Conservation (phyloP, 2,329 filamentous ascomycete species). For the Corynespora cassiicola region DNA sequence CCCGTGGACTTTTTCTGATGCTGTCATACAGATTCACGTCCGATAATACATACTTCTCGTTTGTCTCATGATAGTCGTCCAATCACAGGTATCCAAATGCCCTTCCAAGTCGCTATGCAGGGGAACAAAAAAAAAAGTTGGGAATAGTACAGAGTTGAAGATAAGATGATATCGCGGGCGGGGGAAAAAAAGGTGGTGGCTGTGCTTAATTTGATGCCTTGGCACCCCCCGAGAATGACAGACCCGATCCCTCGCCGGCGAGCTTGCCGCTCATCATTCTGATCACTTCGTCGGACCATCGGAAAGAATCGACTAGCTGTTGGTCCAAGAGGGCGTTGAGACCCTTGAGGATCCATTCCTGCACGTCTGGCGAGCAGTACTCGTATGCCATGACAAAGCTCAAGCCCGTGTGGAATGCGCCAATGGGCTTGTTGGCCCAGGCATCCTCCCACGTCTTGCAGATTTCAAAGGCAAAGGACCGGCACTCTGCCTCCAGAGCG, state of each 20-base stretch:
- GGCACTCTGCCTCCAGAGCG: conserved; percentile 33
- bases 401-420: conserved; percentile 37
- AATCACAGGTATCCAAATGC: no score
- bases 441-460: conserved; percentile 45
- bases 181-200: no score
- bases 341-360: conserved; percentile 32
- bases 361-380: conserved; percentile 29
- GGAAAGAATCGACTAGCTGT: conserved; percentile 31
- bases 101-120: no score
- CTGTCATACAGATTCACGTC: no score
- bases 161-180: no score
- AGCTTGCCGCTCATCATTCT: conserved; percentile 32
- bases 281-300: conserved; percentile 36
- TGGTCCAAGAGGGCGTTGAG: conserved; percentile 36
- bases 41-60: no score
- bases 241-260: conserved; percentile 31
- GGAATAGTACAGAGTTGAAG: no score
- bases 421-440: conserved; percentile 39
- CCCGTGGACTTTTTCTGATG: no score
- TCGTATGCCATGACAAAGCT: conserved; percentile 43
- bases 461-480: conserved; percentile 32
- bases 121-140: no score
- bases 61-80: no score
- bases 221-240: conserved; percentile 19
- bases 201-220: neutral